Percentiles rank a stretch among this genome's conserved stretches.
phyloP scores from a whole-genome alignment of 176 grass and related monocot genomes.

The Oryza rufipogon region DNA sequence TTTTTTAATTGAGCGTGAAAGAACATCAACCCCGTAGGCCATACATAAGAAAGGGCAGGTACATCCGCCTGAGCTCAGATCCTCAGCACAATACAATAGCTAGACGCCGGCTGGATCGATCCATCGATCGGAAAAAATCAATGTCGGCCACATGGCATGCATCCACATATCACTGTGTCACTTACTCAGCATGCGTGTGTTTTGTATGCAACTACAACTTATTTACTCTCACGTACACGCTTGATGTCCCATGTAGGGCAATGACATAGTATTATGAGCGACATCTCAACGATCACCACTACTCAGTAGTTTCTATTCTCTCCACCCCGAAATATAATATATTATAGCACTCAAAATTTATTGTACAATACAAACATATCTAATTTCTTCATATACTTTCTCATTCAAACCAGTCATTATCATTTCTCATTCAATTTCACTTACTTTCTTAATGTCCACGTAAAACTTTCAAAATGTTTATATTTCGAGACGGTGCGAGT shows the following conservation, averaged over 20 bases:
- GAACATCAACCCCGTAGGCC: no score
- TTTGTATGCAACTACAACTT: not conserved
- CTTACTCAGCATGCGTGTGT: not conserved
- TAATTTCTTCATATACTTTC: no score
- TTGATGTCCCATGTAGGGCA: not conserved
- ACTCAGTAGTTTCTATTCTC: no score
- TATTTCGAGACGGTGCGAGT: no score
- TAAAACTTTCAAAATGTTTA: no score
- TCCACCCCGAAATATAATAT: no score
- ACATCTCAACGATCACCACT: not conserved
- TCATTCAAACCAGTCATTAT: no score
- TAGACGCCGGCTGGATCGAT: not conserved
- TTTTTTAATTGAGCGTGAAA: not conserved
- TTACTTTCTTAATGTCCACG: no score
- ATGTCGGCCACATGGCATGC: not conserved
- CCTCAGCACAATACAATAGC: not conserved
- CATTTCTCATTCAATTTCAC: no score
- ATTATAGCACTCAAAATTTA: no score
- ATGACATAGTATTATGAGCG: not conserved
- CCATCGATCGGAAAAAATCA: not conserved
- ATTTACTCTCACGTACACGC: not conserved
- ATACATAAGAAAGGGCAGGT: not conserved
- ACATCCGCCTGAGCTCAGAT: not conserved
- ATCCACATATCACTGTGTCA: not conserved
- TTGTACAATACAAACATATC: no score